Percentiles rank a stretch among this genome's conserved stretches.
Evolutionary conservation across 2,329 filamentous ascomycete species (phyloP).

Genomic region (Cladosporium oxysporum): DNA sequence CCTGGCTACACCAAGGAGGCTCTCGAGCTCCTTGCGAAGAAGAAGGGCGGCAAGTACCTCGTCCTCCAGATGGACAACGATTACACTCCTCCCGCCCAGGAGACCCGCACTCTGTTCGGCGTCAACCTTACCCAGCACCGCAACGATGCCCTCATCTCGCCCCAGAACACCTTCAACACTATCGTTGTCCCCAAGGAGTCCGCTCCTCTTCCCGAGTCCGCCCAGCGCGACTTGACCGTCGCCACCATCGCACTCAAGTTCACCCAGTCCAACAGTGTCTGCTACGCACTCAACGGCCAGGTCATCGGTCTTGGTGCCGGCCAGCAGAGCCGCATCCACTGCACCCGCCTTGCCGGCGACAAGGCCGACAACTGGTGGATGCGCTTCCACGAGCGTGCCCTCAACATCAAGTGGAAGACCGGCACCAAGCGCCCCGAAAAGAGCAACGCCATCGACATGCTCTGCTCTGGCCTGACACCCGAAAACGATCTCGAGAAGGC

Average conservation of each 20-base stretch:
- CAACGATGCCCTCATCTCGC: slow-evolving; percentile 86
- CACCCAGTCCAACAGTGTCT: slow-evolving; percentile 98
- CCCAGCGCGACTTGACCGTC: slow-evolving; percentile 85
- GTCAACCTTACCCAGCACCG: slow-evolving; percentile 86
- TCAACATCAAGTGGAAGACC: slow-evolving; percentile 94
- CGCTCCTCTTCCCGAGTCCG: slow-evolving; percentile 71
- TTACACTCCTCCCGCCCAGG: slow-evolving; percentile 72
- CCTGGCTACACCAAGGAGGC: slow-evolving; percentile 83
- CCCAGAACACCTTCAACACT: slow-evolving; percentile 76
- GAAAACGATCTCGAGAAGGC: slow-evolving; percentile 80
- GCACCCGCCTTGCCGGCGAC: slow-evolving; percentile 93
- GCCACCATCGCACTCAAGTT: slow-evolving; percentile 98
- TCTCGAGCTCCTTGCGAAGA: slow-evolving; percentile 89
- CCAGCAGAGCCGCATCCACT: slow-evolving; percentile 97
- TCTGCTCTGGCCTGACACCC: slow-evolving; percentile 88
- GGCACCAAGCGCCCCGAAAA: slow-evolving; percentile 95
- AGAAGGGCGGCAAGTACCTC: slow-evolving; percentile 97
- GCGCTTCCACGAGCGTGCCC: slow-evolving; percentile 88
- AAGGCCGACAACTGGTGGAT: slow-evolving; percentile 99
- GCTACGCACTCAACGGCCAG: slow-evolving; percentile 93
- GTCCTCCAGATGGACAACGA: slow-evolving; percentile 91
- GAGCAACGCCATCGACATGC: slow-evolving; percentile 95
- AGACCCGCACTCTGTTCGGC: slow-evolving; percentile 87
- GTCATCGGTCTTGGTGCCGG: slow-evolving; percentile 92
- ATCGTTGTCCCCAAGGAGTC: slow-evolving; percentile 85